Conservation (phyloP, 108 stramenopile species). For the Aurantiochytrium sp. region DNA sequence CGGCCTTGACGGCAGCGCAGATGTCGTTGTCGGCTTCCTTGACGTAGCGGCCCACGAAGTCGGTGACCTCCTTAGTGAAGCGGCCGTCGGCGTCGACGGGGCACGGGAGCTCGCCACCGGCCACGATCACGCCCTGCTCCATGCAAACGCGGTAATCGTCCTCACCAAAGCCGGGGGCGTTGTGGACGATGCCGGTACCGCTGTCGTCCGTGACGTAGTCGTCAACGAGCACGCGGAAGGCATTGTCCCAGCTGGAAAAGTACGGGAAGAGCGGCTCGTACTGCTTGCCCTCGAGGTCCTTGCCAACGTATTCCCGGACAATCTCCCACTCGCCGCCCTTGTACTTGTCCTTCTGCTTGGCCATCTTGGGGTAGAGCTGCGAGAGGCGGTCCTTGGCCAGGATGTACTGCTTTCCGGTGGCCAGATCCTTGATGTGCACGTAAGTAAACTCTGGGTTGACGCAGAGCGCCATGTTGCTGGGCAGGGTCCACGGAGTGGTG, state of each 20-base stretch:
- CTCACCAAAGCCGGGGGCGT: conserved; percentile 99
- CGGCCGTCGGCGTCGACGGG: conserved; percentile 90
- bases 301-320: conserved; percentile 66
- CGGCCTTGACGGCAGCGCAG: conserved; percentile 73
- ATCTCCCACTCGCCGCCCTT: conserved; percentile 67
- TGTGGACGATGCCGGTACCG: conserved; percentile 98
- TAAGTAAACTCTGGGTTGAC: conserved; percentile 87
- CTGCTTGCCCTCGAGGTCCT: conserved; percentile 79
- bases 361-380: conserved; percentile 89
- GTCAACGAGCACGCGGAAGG: conserved; percentile 82
- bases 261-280: conserved; percentile 90
- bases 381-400: conserved; percentile 75
- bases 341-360: conserved; percentile 90
- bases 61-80: conserved; percentile 75
- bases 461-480: conserved; percentile 80
- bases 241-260: conserved; percentile 59
- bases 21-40: conserved; percentile 92
- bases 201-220: conserved; percentile 95
- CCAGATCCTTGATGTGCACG: conserved; percentile 83
- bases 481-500: conserved; percentile 61
- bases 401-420: conserved; percentile 71
- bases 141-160: conserved; percentile 99
- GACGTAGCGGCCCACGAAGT: conserved; percentile 80
- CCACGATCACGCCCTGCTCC: conserved; percentile 78
- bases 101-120: conserved; percentile 82